Percentiles rank a stretch among this genome's conserved stretches.
Conservation (phyloP, 2,329 filamentous ascomycete genomes). For the Cladosporium sp. region DNA sequence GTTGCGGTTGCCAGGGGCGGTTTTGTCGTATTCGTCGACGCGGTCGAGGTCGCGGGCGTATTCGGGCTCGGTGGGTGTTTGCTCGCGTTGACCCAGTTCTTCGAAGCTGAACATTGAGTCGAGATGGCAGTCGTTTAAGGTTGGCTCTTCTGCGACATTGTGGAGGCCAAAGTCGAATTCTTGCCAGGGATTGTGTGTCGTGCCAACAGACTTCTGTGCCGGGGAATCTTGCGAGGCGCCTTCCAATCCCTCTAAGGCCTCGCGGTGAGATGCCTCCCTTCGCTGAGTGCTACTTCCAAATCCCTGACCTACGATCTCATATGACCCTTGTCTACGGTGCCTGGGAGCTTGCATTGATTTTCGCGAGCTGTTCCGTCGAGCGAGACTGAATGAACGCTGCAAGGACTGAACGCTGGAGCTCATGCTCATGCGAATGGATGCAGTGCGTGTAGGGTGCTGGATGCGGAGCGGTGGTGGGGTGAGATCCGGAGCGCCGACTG, state of each 20-base stretch:
- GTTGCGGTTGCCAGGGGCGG: conserved; percentile 3
- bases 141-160: conserved; percentile 2
- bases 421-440: conserved; percentile 33
- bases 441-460: conserved; percentile 22
- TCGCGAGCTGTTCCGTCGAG: conserved; percentile 19
- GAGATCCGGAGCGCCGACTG: conserved; percentile 17
- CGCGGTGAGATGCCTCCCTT: neutral
- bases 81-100: neutral
- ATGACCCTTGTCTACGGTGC: conserved; percentile 24
- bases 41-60: conserved; percentile 11
- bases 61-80: neutral
- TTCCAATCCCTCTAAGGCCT: neutral
- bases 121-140: neutral
- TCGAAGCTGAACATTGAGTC: conserved; percentile 17
- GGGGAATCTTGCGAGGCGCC: neutral
- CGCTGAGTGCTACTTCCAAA: conserved; percentile 30
- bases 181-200: conserved; percentile 1
- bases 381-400: conserved; percentile 24
- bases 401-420: conserved; percentile 19
- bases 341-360: conserved; percentile 12
- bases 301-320: conserved; percentile 34
- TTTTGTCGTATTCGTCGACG: conserved; percentile 5
- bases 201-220: neutral
- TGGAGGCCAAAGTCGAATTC: conserved; percentile 6
- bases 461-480: conserved; percentile 16